Base-by-base conservation (phyloP, 2,329 filamentous ascomycete species). In the Plenodomus tracheiphilus region DNA sequence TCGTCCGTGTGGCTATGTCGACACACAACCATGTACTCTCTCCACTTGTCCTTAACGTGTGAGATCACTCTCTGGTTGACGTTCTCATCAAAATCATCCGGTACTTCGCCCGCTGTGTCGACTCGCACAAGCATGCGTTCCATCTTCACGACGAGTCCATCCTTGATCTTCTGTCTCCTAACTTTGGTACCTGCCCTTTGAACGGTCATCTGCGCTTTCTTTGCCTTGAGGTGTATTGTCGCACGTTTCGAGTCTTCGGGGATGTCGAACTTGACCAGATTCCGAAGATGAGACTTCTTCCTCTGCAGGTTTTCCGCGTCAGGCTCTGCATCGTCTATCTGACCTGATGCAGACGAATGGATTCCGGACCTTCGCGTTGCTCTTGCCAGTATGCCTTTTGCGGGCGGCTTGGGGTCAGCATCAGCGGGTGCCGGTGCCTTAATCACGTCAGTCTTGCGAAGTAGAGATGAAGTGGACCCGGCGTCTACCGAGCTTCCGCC, bases 111-210 rank as follows among this genome's bases (percentile, higher is more conserved):
- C 35, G 75, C 61, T 35, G 76, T 75, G 58, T 86, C 85, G 19
- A 86, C 77, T 18, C 83, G 78, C 17, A 87, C 80, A 18, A 88
- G 78, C 85, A 88, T 88, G 50, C 81, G 83, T 62, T 87, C 84
- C 69, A 85, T 84, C 67, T 86, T 86, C 48, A 87, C 74, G 43
- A 87, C 82, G 52, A 85, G 79, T 4, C 85, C 85, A 56, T 84
- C 79, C 41, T 74, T 73, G 38, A 75, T 64, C 51, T 71, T 74
- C 43, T 68, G 61, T 43, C 76, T 72, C 19, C 75, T 63, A 19
- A 77, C 49, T 20, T 58, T 67, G 13, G 62, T 65, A 1, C 64
- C 62, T 16, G 70, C 61, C 19, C 65, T 66, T 53, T 69, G 68
- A 10, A 71, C 61, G 11, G 65, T 68, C 61, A 72, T 67, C 48